Conservation (phyloP, 2,329 filamentous ascomycete genomes). For the Elsinoe perseae region DNA sequence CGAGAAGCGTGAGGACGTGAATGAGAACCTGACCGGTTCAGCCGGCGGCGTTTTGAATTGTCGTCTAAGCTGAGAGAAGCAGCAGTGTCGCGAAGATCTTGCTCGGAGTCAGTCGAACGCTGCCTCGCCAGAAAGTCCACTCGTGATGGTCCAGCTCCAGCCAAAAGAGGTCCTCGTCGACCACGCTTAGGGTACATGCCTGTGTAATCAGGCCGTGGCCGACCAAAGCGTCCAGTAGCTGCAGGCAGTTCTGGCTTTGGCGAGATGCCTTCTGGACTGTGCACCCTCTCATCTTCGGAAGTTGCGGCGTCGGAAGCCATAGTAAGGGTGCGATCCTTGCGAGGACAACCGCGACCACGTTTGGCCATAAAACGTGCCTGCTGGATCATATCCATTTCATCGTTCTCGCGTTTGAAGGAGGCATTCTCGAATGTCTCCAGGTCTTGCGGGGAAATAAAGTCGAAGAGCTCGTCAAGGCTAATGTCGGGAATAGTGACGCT, state of each 20-base stretch:
- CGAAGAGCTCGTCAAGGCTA: constrained; percentile 26
- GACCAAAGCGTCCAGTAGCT: constrained; percentile 19
- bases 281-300: constrained; percentile 15
- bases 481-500: constrained; percentile 23
- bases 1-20: neutral
- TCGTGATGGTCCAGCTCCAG: neutral
- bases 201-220: constrained; percentile 29
- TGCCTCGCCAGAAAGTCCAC: neutral
- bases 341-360: neutral
- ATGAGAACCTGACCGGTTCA: neutral
- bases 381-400: constrained; percentile 18
- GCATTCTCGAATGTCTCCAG: constrained; percentile 30
- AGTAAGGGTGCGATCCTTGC: neutral
- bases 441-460: constrained; percentile 30
- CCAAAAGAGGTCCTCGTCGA: constrained; percentile 6
- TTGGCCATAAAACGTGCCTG: neutral
- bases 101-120: neutral
- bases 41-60: neutral
- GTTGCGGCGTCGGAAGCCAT: constrained; percentile 1
- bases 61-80: neutral
- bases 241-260: neutral
- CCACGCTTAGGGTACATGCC: constrained; percentile 20
- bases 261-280: constrained; percentile 1
- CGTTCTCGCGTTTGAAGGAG: constrained; percentile 26
- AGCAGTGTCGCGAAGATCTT: neutral